Evolutionary conservation across 352 stramenopile genomes (phyloP).

Genomic region (Plasmopara muralis): DNA sequence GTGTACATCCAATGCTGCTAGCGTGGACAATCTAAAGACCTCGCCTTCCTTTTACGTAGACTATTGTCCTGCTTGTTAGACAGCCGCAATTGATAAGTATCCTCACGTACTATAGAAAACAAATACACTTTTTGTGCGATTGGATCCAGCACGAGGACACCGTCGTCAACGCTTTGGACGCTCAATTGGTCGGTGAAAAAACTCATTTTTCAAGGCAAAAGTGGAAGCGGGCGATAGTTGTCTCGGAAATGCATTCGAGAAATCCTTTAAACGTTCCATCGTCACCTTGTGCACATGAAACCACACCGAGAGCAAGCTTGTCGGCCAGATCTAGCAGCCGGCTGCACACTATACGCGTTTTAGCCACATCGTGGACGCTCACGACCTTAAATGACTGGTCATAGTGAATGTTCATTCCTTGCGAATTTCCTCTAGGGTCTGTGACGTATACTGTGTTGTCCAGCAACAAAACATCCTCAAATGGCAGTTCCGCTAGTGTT

Average conservation of each 20-base stretch:
- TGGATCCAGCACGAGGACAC: conserved; percentile 33
- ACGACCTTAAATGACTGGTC: conserved; percentile 35
- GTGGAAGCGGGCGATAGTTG: conserved; percentile 30
- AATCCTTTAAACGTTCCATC: conserved; percentile 12
- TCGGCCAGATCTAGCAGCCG: conserved; percentile 23
- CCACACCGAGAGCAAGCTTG: conserved; percentile 27
- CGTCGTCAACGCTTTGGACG: conserved; percentile 20
- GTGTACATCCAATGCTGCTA: conserved; percentile 19
- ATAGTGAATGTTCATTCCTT: conserved; percentile 34
- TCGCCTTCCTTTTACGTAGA: not conserved
- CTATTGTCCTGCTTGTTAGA: conserved; percentile 7
- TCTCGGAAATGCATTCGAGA: conserved; percentile 28
- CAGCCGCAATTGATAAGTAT: conserved; percentile 46
- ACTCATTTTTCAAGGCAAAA: conserved; percentile 17
- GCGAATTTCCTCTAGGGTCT: conserved; percentile 20
- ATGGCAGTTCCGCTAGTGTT: conserved; percentile 20
- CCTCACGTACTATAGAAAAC: conserved; percentile 36
- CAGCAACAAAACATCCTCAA: conserved; percentile 20
- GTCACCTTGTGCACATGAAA: conserved; percentile 4
- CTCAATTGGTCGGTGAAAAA: conserved; percentile 22
- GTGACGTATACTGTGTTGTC: conserved; percentile 27
- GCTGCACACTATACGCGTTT: conserved; percentile 3
- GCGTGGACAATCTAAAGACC: conserved; percentile 1
- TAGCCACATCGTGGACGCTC: not conserved
- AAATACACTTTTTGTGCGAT: conserved; percentile 15